phyloP scores from a whole-genome alignment of 2,329 filamentous ascomycete species.

The Xylariaceae sp. region DNA sequence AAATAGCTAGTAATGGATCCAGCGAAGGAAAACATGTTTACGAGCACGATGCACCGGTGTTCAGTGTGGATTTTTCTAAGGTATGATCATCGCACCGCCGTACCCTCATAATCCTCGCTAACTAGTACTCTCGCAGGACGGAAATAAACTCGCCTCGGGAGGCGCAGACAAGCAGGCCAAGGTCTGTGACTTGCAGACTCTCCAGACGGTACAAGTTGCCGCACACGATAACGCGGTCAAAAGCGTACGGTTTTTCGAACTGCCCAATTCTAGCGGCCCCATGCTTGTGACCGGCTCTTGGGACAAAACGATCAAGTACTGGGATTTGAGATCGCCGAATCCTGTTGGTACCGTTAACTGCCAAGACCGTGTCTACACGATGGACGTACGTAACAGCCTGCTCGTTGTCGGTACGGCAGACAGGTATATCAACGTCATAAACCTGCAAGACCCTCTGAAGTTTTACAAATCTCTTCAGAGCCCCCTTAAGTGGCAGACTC shows the following conservation, averaged over 20 bases:
- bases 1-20: constrained; percentile 71
- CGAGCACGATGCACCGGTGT: constrained; percentile 77
- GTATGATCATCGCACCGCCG: constrained; percentile 45
- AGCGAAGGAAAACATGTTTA: constrained; percentile 82
- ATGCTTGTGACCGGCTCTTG: constrained; percentile 90
- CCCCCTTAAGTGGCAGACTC: constrained; percentile 96
- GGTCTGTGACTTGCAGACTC: constrained; percentile 72
- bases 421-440: constrained; percentile 91
- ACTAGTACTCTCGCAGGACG: constrained; percentile 57
- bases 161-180: constrained; percentile 89
- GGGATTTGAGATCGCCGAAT: constrained; percentile 66
- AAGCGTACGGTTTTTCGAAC: constrained; percentile 71
- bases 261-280: constrained; percentile 55
- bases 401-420: constrained; percentile 91
- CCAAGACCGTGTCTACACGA: constrained; percentile 79
- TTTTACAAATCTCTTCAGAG: constrained; percentile 97
- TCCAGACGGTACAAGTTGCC: constrained; percentile 66
- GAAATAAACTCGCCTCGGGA: constrained; percentile 77
- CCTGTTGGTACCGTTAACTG: constrained; percentile 60
- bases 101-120: not conserved
- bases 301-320: constrained; percentile 89
- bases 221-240: constrained; percentile 80
- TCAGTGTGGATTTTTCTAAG: constrained; percentile 83
- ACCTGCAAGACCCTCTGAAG: constrained; percentile 78
- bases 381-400: constrained; percentile 85